Base-by-base conservation (phyloP, 257 asterid species). In the Agastache rugosa region DNA sequence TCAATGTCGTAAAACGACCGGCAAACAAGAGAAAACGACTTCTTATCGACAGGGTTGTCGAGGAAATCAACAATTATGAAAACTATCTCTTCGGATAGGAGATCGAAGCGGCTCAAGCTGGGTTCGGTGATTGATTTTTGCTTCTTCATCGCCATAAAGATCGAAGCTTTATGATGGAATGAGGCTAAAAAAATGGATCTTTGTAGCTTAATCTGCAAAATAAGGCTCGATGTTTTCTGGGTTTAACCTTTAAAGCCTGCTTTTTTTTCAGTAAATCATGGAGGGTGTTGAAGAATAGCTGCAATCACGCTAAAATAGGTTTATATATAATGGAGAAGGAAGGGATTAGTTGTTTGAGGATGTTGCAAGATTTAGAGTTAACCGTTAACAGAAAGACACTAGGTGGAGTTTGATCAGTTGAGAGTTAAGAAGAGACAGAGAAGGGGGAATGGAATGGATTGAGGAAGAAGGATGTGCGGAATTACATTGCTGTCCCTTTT, bases 11-110 rank as follows among this genome's bases (percentile, higher is more conserved):
- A 74, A 67, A 93, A 90, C 3, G 96, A 85, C 31, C 81, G 85
- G 78, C 92, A 87, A 63, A 88, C 98, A 3, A 90, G 92, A 16
- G 98, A 91, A 65, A 93, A 91, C 1, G 97, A 84, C 73, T 93
- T 93, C 51, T 54, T 87, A 59, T 91, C 97, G n/a, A 80, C 67
- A 45, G 96, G 92, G 91, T 88, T 75, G 10, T 84, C 97, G 22
- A 93, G 88, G 78, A 77, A 80, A 81, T 91, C 97, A 8, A 93
- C 92, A 72, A 93, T 76, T 6, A 76, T 22, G 77, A 86, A 92
- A 15, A 90, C 85, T 0, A 93, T 84, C 65, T 93, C 97, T 65
- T 90, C 96, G 0, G 93, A 83, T 39, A 93, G 86, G 44, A 81
- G 80, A 79, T 93, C 96, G 63, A 93, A 93, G 76, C 60, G 90